A percentile compares a stretch with the other conserved stretches of the same genome.
Evolutionary conservation across 2,329 filamentous ascomycete genomes (phyloP).

Genomic region (Phoma sp.): DNA sequence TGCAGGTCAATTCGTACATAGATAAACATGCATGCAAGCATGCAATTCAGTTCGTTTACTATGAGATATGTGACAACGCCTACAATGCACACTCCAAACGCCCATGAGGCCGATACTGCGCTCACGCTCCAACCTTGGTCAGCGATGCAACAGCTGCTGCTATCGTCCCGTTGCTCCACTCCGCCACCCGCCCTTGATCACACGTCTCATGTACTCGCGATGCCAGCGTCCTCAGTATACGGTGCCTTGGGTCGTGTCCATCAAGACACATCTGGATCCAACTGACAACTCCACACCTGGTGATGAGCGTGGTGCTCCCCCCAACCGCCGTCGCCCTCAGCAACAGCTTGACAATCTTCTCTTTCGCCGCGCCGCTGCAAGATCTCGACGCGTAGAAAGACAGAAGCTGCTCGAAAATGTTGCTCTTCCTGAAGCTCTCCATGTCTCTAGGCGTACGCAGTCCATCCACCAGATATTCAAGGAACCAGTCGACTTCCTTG

Average conservation of each 20-base stretch:
- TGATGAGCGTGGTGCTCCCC: constrained; percentile 81
- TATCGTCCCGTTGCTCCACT: constrained; percentile 65
- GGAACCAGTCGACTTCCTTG: constrained; percentile 75
- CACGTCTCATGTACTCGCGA: constrained; percentile 68
- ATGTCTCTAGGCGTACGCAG: constrained; percentile 67
- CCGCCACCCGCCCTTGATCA: constrained; percentile 68
- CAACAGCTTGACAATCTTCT: constrained; percentile 67
- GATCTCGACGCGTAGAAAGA: constrained; percentile 72
- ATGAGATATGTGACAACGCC: constrained; percentile 10
- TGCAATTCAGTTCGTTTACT: background rate
- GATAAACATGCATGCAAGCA: too few species aligned
- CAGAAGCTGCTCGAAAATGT: constrained; percentile 77
- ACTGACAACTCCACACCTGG: constrained; percentile 73
- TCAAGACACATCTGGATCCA: constrained; percentile 73
- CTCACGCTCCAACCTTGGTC: constrained; percentile 13
- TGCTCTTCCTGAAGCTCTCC: constrained; percentile 63
- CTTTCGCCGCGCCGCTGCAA: constrained; percentile 64
- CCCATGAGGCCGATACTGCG: background rate
- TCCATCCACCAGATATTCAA: constrained; percentile 72
- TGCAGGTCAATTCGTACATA: too few species aligned
- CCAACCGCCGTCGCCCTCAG: constrained; percentile 72
- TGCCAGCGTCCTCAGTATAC: constrained; percentile 62
- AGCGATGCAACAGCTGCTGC: constrained; percentile 18
- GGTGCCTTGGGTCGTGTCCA: constrained; percentile 55
- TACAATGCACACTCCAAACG: constrained; percentile 14